Percentiles rank a stretch among this genome's conserved stretches.
phyloP scores from a whole-genome alignment of 202 grass and related monocot genomes.

The Cymbopogon flexuosus region DNA sequence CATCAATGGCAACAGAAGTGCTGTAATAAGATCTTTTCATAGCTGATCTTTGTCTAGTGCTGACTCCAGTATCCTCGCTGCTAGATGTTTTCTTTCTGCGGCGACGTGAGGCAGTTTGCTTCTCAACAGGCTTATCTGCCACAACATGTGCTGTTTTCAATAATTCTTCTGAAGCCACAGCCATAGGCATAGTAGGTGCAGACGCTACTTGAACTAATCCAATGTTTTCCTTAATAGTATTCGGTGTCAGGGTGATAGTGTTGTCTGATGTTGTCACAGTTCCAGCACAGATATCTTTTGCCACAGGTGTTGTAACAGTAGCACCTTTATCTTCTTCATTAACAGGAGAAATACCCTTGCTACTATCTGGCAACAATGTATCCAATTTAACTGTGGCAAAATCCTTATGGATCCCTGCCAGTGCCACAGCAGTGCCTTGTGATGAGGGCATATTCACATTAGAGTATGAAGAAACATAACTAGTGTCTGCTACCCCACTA shows the following conservation, averaged over 20 bases:
- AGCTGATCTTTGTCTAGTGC: constrained; percentile 47
- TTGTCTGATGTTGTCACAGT: constrained; percentile 21
- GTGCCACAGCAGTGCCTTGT: constrained; percentile 15
- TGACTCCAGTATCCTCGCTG: constrained; percentile 41
- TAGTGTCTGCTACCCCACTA: constrained; percentile 34
- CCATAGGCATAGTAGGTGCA: constrained; percentile 39
- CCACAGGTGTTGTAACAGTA: constrained; percentile 21
- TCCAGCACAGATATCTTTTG: constrained; percentile 35
- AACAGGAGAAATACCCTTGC: constrained; percentile 27
- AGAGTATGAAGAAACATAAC: constrained; percentile 37
- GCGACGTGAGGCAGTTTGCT: constrained; percentile 45
- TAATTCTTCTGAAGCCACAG: constrained; percentile 52
- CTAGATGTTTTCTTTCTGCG: constrained; percentile 48
- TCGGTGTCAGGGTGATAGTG: constrained; percentile 10
- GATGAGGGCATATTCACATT: constrained; percentile 36
- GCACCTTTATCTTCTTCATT: constrained; percentile 24
- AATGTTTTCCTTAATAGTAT: constrained; percentile 29
- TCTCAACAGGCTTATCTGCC: constrained; percentile 41
- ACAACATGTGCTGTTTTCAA: constrained; percentile 41
- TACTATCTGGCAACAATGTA: constrained; percentile 26
- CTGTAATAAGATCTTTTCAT: constrained; percentile 41
- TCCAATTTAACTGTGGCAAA: constrained; percentile 23
- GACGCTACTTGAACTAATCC: constrained; percentile 37
- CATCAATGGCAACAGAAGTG: constrained; percentile 19
- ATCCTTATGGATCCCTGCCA: constrained; percentile 38